Base-by-base conservation (phyloP, 371 early-diverging fungal genomes). In the Actinomortierella ambigua region DNA sequence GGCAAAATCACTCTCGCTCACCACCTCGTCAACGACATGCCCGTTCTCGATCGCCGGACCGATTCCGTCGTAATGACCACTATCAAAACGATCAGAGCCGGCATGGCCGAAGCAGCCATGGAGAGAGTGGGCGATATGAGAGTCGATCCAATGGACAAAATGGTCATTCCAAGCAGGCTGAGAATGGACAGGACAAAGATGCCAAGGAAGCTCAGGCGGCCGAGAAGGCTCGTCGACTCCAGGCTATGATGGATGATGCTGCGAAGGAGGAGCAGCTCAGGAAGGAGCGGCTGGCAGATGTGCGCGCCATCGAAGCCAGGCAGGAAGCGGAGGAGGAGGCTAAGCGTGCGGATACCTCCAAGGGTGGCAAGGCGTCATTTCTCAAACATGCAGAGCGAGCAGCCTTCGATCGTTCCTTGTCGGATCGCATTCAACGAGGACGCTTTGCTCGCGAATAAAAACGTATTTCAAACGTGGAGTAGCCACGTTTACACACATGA, bases 361-460 rank as follows among this genome's bases (percentile, higher is more conserved):
- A 57, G 29, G 59, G 57, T n/a, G 59, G 61, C 2, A 63, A 63
- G 54, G 75, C 75, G 5, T 46, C 68, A 14, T 73, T 73, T 51
- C 34, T 73, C 7, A 63, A 49, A 47, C 51, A 53, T 2, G 64
- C 68, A 6, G 63, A 67, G 20, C 59, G 55, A 47, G 39, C 68
- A 0, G 68, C 75, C 0, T 73, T 63, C 26, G 54, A 42, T 24
- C 59, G 66, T 57, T 63, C 68, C 7, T 29, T 73, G 28, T 63
- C 68, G 24, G 75, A 73, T 50, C 67, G 61, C 3, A 61, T 73
- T 6, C 75, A 73, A 48, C 75, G 75, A 15, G 75, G 75, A 3
- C 51, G 63, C 11, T 34, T 34, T 34, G 34, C 34, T 6, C 34
- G 34, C 4, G 34, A 34, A 34, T 34, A 34, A 34, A 6, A 34